Evolutionary conservation across 371 early-diverging fungal species (phyloP).

Genomic region (Fennellomyces sp.): DNA sequence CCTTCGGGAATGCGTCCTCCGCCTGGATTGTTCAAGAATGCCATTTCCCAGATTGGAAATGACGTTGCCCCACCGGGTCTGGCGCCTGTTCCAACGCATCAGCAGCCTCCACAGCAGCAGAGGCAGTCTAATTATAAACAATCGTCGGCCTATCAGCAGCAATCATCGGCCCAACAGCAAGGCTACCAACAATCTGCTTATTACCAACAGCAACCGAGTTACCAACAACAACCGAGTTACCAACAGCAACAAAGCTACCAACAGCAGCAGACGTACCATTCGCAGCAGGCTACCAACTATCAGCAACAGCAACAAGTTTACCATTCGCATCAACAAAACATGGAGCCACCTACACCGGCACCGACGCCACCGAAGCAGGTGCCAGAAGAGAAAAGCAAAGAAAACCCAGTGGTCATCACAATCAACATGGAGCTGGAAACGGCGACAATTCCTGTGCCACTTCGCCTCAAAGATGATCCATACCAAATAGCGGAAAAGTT

Average conservation of each 20-base stretch:
- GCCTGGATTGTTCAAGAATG: constrained; percentile 15
- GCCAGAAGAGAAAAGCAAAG: neutral
- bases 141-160: neutral
- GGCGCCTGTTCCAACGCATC: constrained; percentile 15
- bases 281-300: too few species aligned
- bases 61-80: constrained; percentile 12
- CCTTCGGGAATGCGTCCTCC: constrained; percentile 4
- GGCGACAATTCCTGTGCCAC: constrained; percentile 8
- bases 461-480: constrained; percentile 21
- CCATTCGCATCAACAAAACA: too few species aligned
- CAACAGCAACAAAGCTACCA: too few species aligned
- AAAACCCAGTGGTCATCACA: constrained; percentile 20
- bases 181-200: too few species aligned
- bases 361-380: neutral
- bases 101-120: constrained; percentile 2
- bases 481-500: constrained; percentile 13
- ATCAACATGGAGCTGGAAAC: constrained; percentile 24
- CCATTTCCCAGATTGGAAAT: neutral
- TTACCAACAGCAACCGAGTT: too few species aligned
- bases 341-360: neutral
- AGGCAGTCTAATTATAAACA: too few species aligned
- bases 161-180: too few species aligned
- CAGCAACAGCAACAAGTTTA: neutral
- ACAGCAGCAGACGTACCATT: too few species aligned
- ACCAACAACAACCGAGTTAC: too few species aligned